A percentile compares a stretch with the other conserved stretches of the same genome.
phyloP scores from a whole-genome alignment of 1,284 basidiomycete species.

The Macrocystidia cucumis region DNA sequence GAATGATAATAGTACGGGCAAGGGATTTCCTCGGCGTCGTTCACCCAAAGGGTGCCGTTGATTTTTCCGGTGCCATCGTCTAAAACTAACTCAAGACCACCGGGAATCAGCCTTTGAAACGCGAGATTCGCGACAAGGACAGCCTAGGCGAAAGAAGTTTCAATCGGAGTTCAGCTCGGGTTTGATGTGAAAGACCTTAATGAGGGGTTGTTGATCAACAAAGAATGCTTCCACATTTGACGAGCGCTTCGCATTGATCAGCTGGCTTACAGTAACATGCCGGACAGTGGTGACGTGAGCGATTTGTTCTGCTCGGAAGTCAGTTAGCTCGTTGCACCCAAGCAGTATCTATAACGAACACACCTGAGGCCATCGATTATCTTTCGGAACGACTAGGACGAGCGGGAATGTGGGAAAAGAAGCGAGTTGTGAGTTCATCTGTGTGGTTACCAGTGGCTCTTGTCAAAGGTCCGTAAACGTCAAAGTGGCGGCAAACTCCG shows the following conservation, averaged over 20 bases:
- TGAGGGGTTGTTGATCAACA: conserved; percentile 11
- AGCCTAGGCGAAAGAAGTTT: conserved; percentile 12
- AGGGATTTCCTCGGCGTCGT: conserved; percentile 9
- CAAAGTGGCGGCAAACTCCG: too few relatives aligned
- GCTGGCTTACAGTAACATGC: conserved; percentile 12
- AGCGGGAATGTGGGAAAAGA: too few relatives aligned
- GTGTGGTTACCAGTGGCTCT: too few relatives aligned
- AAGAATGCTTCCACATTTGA: conserved; percentile 10
- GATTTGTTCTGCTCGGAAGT: not conserved
- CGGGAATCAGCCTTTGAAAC: conserved; percentile 3
- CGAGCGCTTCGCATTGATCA: conserved; percentile 9
- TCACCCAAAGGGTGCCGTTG: conserved; percentile 12
- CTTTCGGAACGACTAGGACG: too few relatives aligned
- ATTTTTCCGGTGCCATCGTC: conserved; percentile 25
- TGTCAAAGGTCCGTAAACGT: too few relatives aligned
- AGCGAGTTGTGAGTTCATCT: too few relatives aligned
- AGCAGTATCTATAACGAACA: conserved; percentile 26
- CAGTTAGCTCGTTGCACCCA: not conserved
- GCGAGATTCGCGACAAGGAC: conserved; percentile 22
- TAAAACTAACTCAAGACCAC: conserved; percentile 14
- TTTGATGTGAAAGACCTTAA: conserved; percentile 5
- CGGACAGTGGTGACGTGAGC: conserved; percentile 5
- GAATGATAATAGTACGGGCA: conserved; percentile 7
- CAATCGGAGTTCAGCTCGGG: not conserved
- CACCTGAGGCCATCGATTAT: too few relatives aligned